Evolutionary conservation across 306 rosid genomes (phyloP), one percentile per base, ranked within the genome.

Genomic region (Cucurbita ficifolia): DNA sequence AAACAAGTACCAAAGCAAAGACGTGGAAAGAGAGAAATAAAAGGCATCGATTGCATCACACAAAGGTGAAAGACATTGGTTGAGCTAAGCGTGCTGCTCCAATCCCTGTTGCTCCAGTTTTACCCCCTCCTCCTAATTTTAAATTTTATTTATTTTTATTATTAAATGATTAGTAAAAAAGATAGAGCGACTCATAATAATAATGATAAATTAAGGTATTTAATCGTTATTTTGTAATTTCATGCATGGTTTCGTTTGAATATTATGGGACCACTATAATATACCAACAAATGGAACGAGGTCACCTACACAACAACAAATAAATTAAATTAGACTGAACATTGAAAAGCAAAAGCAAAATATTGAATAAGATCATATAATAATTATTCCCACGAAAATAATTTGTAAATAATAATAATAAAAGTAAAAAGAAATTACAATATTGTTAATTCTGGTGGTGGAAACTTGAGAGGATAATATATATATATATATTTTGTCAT

Each of bases 31-130:
- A 82, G 56, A 79, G 80, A 76, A 72, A 80, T 42, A 74, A 73
- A 81, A 77, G 80, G 53, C 77, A 84, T 82, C 84, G 83, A 85
- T 85, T 77, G 82, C 82, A 79, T 77, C 80, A 77, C 59, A 70
- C 80, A 80, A 85, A 82, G 76, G 74, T 72, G 4, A 73, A 75
- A 79, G 77, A 76, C 11, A 43, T 60, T 84, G 76, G 59, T 65
- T 77, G 65, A 60, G 81, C 67, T 73, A 76, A 76, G 88, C 86
- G 88, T 80, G 81, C 82, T 75, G 73, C 33, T 29, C 33, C 33
- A 29, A 29, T 29, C 33, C 33, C 33, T 3, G 33, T 29, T n/a
- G n/a, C n/a, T n/a, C n/a, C n/a, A n/a, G n/a, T n/a, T n/a, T n/a
- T n/a, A n/a, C n/a, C n/a, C n/a, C n/a, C n/a, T 29, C 33, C 33